A percentile compares a stretch with the other conserved stretches of the same genome.
phyloP scores from a whole-genome alignment of 2,329 filamentous ascomycete species.

The Botrytis sinoallii region DNA sequence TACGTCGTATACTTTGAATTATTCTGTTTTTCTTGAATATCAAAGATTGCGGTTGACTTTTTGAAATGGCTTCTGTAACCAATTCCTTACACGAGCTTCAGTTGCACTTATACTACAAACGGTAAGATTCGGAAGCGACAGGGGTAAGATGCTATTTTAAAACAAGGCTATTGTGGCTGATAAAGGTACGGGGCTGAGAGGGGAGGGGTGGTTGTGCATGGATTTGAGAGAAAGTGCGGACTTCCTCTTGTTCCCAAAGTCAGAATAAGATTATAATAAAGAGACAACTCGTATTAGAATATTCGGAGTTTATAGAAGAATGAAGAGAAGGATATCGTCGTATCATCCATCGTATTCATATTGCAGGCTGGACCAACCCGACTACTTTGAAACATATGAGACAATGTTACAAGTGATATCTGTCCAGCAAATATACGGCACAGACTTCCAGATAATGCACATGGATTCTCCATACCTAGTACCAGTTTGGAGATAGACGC shows the following conservation, averaged over 20 bases:
- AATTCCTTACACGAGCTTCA: conserved; percentile 19
- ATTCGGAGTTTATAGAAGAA: neutral
- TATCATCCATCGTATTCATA: neutral
- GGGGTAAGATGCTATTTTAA: conserved; percentile 21
- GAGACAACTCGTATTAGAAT: neutral
- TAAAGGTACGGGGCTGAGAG: conserved; percentile 1
- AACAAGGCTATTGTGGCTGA: conserved; percentile 20
- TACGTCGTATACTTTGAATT: neutral
- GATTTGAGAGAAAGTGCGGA: neutral
- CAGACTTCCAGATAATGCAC: neutral
- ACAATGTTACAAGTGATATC: neutral
- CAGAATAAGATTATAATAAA: neutral
- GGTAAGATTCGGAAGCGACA: neutral
- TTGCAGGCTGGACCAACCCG: neutral
- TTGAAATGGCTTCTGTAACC: conserved; percentile 16
- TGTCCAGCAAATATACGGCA: neutral
- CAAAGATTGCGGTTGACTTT: conserved; percentile 3
- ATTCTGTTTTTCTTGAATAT: neutral
- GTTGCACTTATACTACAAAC: conserved; percentile 7
- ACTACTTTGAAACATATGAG: neutral
- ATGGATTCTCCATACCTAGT: neutral
- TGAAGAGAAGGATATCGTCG: neutral
- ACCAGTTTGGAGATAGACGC: too few relatives aligned
- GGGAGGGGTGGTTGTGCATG: neutral
- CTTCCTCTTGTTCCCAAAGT: neutral